Base-by-base conservation (phyloP, 345 rosid species). In the Moricandia arvensis region DNA sequence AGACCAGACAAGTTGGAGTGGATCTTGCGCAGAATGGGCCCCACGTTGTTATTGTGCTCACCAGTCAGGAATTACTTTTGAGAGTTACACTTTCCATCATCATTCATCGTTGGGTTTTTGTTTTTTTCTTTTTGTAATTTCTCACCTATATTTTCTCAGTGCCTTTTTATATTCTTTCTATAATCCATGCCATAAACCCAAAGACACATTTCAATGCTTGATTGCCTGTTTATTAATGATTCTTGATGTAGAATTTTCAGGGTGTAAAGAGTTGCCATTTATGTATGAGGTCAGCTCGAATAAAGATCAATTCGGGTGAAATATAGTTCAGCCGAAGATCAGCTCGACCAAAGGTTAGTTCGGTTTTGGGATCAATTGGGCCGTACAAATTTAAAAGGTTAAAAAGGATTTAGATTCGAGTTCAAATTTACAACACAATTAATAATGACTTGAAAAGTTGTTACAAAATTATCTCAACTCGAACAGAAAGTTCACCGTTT, bases 21-120 rank as follows among this genome's bases (percentile, higher is more conserved):
- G 73, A 49, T 37, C 15, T 68, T 67, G 3, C 51, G 6, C 38
- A n/a, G 3, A 33, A 33, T 45, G 47, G 77, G 34, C 1, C 59
- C 66, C 66, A 65, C 66, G 54, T 53, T 66, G 51, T 15, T 18
- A 31, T 30, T 66, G 59, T 51, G 45, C 27, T 31, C 66, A 58
- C 72, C 53, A 43, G 33, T 68, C 24, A 74, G 59, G 54, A 24
- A 53, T 63, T 63, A 21, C 43, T 30, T 64, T 64, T 30, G 16
- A 58, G 59, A 74, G 63, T 26, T 11, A 11, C 18, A 17, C 66
- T 35, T 73, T 34, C 29, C 47, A 47, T 27, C 49, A 47, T n/a
- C 53, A 47, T 47, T 47, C 71, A 9, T 63, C 45, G 27, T 31
- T 72, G 37, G 68, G 33, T 21, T 17, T 34, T 47, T 47, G 24